Percentiles rank a stretch among this genome's conserved stretches.
phyloP scores from a whole-genome alignment of 2,329 filamentous ascomycete species.

The Verticillium klebahnii region DNA sequence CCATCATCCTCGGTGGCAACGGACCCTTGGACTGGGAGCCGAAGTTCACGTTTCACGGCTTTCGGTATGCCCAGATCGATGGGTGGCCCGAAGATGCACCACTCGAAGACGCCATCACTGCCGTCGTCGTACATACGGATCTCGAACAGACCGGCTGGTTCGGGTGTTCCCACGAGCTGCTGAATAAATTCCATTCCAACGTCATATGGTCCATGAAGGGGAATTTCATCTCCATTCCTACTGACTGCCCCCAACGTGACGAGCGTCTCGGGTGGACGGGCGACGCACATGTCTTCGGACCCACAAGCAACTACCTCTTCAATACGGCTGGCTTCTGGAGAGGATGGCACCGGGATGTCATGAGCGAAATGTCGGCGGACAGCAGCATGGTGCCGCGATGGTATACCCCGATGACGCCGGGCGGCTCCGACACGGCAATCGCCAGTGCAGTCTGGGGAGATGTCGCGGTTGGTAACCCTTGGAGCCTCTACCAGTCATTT shows the following conservation, averaged over 20 bases:
- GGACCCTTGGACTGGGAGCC: conserved; percentile 32
- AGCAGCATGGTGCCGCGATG: conserved; percentile 13
- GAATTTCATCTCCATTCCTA: conserved; percentile 53
- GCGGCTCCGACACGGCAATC: conserved; percentile 10
- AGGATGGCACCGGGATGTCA: conserved; percentile 44
- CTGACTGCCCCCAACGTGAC: conserved; percentile 48
- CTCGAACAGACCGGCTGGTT: conserved; percentile 46
- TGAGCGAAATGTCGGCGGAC: conserved; percentile 17
- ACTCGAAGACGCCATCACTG: conserved; percentile 7
- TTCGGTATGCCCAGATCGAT: conserved; percentile 44
- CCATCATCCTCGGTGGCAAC: conserved; percentile 22
- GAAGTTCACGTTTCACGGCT: conserved; percentile 47
- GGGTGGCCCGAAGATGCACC: conserved; percentile 28
- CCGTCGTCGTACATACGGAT: conserved; percentile 43
- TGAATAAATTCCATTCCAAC: conserved; percentile 52
- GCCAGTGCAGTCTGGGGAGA: too few relatives aligned
- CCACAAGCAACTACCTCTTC: conserved; percentile 48
- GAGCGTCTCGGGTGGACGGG: conserved; percentile 52
- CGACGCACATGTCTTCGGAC: conserved; percentile 43
- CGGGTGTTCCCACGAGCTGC: conserved; percentile 40
- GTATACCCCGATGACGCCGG: conserved; percentile 17
- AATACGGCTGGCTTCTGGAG: conserved; percentile 44
- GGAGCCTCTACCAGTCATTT: too few relatives aligned
- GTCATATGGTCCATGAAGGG: conserved; percentile 52
- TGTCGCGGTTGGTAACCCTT: too few relatives aligned